Base-by-base conservation (phyloP, 225 moss, liverwort and hornwort species). In the Thuidium tamariscinum region DNA sequence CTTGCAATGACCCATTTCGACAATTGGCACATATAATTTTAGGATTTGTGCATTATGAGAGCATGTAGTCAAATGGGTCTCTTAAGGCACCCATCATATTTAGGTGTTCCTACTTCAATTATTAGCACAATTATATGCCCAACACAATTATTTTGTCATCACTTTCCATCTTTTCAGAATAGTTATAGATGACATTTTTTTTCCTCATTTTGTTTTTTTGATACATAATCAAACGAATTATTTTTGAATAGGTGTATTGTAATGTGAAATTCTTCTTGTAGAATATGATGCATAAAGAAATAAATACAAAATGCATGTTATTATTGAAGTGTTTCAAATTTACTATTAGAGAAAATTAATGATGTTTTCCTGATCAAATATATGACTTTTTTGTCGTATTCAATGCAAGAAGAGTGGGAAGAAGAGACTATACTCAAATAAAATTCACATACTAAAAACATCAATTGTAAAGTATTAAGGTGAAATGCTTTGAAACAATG, bases 1-100 rank as follows among this genome's bases (percentile, higher is more conserved):
- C n/a, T n/a, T n/a, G n/a, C n/a, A n/a, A n/a, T n/a, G n/a, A n/a
- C n/a, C n/a, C n/a, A n/a, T 6, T 27, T 26, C 26, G 27, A 60
- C 12, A 60, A 26, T 26, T 25, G 5, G 3, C 2, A 59, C 12
- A 27, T 59, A 26, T n/a, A n/a, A n/a, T n/a, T n/a, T n/a, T 34
- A 34, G 30, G 2, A 64, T 34, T 34, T 18, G 18, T 18, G 1
- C 1, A 65, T 11, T 20, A 66, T 34, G 20, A 66, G 6, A 20
- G 19, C 20, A 65, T 65, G 0, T 65, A 3, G 9, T 11, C 5
- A 65, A 65, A 11, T n/a, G 10, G 3, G 3, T 17, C 20, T 20
- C 36, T n/a, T 1, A 1, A 2, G 2, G 11, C 36, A 36, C 11
- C 1, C n/a, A 0, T 3, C 2, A 13, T 21, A 36, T 67, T 37